Base-by-base conservation (phyloP, 176 grass and related monocot genomes). In the Oryza nivara region DNA sequence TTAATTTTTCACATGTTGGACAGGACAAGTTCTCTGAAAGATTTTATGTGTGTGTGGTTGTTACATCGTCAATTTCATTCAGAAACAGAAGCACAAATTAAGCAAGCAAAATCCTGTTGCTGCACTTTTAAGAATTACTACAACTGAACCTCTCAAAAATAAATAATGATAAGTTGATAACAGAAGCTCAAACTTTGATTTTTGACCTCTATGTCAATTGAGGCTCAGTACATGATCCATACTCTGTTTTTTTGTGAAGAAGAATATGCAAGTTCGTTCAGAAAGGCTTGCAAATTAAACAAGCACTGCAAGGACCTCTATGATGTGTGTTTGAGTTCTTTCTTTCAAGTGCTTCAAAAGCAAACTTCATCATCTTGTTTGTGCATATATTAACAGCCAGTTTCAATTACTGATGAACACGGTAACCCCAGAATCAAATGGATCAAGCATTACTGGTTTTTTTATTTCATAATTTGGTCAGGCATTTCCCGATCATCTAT, bases 41-140 rank as follows among this genome's bases (percentile, higher is more conserved):
- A 63, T n/a, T 63, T n/a, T 20, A 63, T 63, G 19, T 54, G 51
- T 23, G 20, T 3, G 54, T 23, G 58, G 58, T 63, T 63, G 58
- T 10, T 63, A 9, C 56, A 4, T n/a, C 8, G 58, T 63, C 58
- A 23, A 63, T 9, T 63, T 63, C 1, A 9, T 22, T n/a, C 58
- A n/a, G n/a, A 63, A 63, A 63, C 58, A 63, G n/a, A 63, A 22
- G 58, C 58, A 63, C n/a, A 63, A 63, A 63, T 63, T 63, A 63
- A 63, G 58, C 20, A 63, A 23, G 0, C 58, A 63, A 23, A n/a
- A 60, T n/a, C 7, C 17, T 22, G 1, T 60, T n/a, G 6, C 56
- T n/a, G 6, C 20, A 22, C 16, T 19, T 52, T 60, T 4, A 60
- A 60, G 54, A 60, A n/a, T n/a, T 6, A 60, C 20, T n/a, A 60